phyloP scores from a whole-genome alignment of 2,329 filamentous ascomycete genomes.

The Calonectria henricotiae region DNA sequence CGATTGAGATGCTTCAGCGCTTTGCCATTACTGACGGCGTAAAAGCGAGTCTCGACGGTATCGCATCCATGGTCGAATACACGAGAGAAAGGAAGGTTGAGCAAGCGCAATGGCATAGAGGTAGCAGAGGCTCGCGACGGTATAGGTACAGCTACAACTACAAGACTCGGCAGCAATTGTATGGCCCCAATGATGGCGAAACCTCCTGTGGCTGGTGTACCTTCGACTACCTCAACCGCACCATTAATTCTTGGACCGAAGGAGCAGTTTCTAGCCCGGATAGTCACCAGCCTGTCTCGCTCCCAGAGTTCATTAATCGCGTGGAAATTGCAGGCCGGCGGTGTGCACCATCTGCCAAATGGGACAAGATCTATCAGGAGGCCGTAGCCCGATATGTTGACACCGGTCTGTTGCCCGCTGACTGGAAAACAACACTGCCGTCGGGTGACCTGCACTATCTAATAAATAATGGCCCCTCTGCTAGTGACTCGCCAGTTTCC shows the following conservation, averaged over 20 bases:
- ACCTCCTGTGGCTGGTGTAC: slow-evolving; percentile 26
- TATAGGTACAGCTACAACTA: slow-evolving; percentile 15
- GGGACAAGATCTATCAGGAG: slow-evolving; percentile 16
- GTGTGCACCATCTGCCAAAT: background rate
- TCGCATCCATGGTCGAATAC: background rate
- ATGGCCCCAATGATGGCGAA: slow-evolving; percentile 22
- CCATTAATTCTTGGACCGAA: slow-evolving; percentile 24
- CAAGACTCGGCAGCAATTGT: slow-evolving; percentile 8
- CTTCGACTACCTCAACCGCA: slow-evolving; percentile 30
- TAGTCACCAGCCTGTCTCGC: slow-evolving; percentile 8
- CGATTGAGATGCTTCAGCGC: slow-evolving; percentile 16
- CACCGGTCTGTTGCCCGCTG: background rate
- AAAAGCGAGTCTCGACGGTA: slow-evolving; percentile 6
- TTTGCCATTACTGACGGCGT: slow-evolving; percentile 18
- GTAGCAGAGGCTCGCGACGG: background rate
- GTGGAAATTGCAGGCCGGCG: slow-evolving; percentile 4
- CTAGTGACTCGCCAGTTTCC: slow-evolving; percentile 20
- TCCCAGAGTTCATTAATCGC: slow-evolving; percentile 27
- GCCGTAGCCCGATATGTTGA: slow-evolving; percentile 7
- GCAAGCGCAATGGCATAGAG: background rate
- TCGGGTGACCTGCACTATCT: slow-evolving; percentile 23
- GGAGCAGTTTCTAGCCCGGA: slow-evolving; percentile 10
- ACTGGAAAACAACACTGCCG: slow-evolving; percentile 16
- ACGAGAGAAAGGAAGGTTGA: background rate
- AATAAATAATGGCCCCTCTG: slow-evolving; percentile 5